These are phyloP conservation scores for Thielaviopsis euricoi DNA, from an alignment of 2,329 filamentous ascomycete genomes.

Conservation along the genomic window DNA sequence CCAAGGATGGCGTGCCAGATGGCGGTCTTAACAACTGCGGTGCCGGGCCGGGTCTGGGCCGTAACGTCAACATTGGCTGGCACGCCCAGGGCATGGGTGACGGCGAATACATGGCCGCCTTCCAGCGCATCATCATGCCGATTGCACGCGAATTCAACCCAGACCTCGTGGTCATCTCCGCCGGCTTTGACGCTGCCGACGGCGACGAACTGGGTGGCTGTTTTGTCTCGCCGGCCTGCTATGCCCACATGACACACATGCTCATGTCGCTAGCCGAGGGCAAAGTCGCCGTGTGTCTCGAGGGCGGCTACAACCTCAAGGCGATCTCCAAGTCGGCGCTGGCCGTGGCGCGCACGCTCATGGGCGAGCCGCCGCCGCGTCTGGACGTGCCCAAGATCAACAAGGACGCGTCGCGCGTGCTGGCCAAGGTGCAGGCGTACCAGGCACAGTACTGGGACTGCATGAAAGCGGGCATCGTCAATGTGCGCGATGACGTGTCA, in stretches of 20 bases:
- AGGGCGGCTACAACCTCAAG: slow-evolving; percentile 86
- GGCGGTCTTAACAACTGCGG: slow-evolving; percentile 46
- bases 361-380: slow-evolving; percentile 74
- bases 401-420: slow-evolving; percentile 36
- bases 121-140: slow-evolving; percentile 92
- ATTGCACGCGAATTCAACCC: slow-evolving; percentile 87
- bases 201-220: slow-evolving; percentile 88
- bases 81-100: slow-evolving; percentile 72
- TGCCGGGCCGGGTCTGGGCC: slow-evolving; percentile 35
- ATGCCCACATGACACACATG: slow-evolving; percentile 99
- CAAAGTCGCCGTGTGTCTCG: slow-evolving; percentile 80
- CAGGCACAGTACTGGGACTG: slow-evolving; percentile 72
- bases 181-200: slow-evolving; percentile 88
- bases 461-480: slow-evolving; percentile 53
- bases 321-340: slow-evolving; percentile 88
- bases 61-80: slow-evolving; percentile 53
- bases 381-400: slow-evolving; percentile 40
- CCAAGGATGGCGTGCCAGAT: slow-evolving; percentile 41
- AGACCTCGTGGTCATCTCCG: slow-evolving; percentile 86
- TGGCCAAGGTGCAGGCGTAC: slow-evolving; percentile 41
- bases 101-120: slow-evolving; percentile 90
- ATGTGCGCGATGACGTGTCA: slow-evolving; percentile 35
- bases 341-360: slow-evolving; percentile 78
- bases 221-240: slow-evolving; percentile 78
- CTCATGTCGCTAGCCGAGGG: slow-evolving; percentile 86